These are phyloP conservation scores for Ophiorrhiza pumila DNA, from an alignment of 257 asterid species.

Conservation along the genomic window DNA sequence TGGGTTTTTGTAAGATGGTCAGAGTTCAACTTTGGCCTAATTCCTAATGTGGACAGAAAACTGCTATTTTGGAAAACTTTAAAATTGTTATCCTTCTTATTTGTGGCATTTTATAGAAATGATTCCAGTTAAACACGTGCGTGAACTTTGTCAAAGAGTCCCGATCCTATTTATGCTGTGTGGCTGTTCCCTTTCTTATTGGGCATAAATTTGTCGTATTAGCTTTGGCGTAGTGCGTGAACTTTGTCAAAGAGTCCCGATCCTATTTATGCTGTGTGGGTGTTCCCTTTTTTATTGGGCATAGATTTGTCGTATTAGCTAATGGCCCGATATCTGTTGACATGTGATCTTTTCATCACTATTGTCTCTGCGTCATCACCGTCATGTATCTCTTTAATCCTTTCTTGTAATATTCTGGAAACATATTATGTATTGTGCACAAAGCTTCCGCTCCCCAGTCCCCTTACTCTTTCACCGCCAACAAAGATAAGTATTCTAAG, in stretches of 20 bases:
- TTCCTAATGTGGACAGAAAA: not conserved
- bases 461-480: not conserved
- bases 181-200: not conserved
- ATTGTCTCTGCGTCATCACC: too few relatives aligned
- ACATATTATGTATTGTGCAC: not conserved
- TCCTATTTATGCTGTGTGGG: not conserved
- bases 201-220: not conserved
- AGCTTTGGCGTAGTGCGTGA: not conserved
- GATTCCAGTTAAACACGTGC: not conserved
- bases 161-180: not conserved
- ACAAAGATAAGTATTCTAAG: not conserved
- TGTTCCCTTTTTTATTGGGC: not conserved
- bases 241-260: not conserved
- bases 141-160: too few relatives aligned
- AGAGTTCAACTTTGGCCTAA: not conserved
- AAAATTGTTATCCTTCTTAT: not conserved
- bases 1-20: not conserved
- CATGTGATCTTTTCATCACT: too few relatives aligned
- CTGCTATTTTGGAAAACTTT: not conserved
- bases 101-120: not conserved
- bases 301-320: not conserved
- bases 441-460: not conserved
- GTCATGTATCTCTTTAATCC: too few relatives aligned
- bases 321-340: too few relatives aligned
- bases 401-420: too few relatives aligned